Conservation (phyloP, 1,139 yeast species). For the Pichia sp. region DNA sequence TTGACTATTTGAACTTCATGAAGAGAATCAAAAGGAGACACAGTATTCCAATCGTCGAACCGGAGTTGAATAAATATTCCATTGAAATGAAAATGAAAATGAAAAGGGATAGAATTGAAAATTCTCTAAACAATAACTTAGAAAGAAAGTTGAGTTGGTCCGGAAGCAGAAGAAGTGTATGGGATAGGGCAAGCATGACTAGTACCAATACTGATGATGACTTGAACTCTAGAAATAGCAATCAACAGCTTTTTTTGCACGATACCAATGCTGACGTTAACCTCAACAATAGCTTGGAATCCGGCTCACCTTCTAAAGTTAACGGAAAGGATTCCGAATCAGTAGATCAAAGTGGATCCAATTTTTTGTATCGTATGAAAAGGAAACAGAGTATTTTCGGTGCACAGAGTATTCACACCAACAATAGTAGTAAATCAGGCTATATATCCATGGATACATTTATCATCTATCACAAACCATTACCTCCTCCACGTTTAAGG, state of each 20-base stretch:
- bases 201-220: not conserved
- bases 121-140: not conserved
- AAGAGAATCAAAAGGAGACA: conserved; percentile 30
- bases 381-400: conserved; percentile 13
- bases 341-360: not conserved
- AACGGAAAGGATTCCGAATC: not conserved
- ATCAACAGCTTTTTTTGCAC: not conserved
- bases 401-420: conserved; percentile 11
- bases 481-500: conserved; percentile 9
- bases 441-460: not conserved
- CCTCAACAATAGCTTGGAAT: not conserved
- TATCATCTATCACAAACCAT: conserved; percentile 4
- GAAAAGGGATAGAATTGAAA: conserved; percentile 7
- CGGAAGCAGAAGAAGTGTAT: conserved; percentile 1
- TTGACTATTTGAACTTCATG: conserved; percentile 21
- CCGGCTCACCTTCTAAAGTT: not conserved
- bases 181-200: conserved; percentile 5
- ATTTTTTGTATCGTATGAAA: conserved; percentile 1
- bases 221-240: not conserved
- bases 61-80: conserved; percentile 27
- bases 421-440: conserved; percentile 3
- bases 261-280: not conserved
- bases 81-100: conserved; percentile 23
- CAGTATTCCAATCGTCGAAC: conserved; percentile 29
- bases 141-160: conserved; percentile 12